Base-by-base conservation (phyloP, 805 yeast species). In the Blastobotrys muscicola region DNA sequence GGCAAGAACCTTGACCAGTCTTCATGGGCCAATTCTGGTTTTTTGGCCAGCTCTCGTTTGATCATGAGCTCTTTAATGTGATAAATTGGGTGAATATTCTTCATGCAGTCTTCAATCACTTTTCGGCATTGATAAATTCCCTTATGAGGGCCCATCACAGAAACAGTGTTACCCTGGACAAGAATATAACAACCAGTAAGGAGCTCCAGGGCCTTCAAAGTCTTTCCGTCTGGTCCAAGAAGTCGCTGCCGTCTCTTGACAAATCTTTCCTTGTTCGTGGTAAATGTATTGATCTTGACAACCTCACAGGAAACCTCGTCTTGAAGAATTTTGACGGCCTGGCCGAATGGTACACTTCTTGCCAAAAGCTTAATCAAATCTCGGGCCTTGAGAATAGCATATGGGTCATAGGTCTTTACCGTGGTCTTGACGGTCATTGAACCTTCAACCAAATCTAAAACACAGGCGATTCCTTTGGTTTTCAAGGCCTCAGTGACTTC, bases 1-100 rank as follows among this genome's bases (percentile, higher is more conserved):
- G 98, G 98, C 60, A 92, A 70, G 64, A 90, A 92, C 64, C 98
- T 75, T 20, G 87, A 79, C 98, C 98, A 92, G 65, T 87, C 96
- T 66, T 92, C 97, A 43, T 85, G 71, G 29, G 95, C 96, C 51
- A 92, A 72, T 56, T 92, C 97, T 8, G 98, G 98, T 58, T 85
- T 86, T 68, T 87, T 85, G 29, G 94, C 85, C 50, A 92, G 71
- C 66, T 92, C 98, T 63, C 92, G 82, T 67, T 89, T 90, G 61
- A 92, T 90, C 98, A 92, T 92, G 49, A 92, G 72, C 64, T 92
- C 98, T 63, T 92, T 92, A 59, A 92, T 90, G 62, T 92, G 90
- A 66, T 92, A 92, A 48, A 92, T 90, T n/a, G 98, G 98, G 62
- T 92, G 98, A 10, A 92, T 73, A 56, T 92, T 92, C 59, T 74